Evolutionary conservation across 176 grass and related monocot species (phyloP), one percentile per base, ranked within the genome.

Genomic region (Carex littledalei): DNA sequence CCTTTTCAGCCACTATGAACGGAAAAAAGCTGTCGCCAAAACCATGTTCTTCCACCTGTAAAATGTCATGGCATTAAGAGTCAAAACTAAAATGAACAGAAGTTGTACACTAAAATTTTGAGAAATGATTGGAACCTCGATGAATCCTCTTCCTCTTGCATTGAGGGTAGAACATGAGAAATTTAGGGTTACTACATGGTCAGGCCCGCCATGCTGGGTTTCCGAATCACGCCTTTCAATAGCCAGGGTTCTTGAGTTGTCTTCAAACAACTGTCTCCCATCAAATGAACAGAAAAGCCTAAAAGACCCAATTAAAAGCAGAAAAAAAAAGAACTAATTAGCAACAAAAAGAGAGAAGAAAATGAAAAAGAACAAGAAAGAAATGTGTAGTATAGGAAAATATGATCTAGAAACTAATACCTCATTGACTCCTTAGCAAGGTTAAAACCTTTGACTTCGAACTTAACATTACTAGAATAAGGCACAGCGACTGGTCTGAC

Each of bases 1-100:
- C 93, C 81, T 95, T 86, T 68, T 99, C 97, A 14, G 97, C 93
- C 65, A 99, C 88, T 95, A 99, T 99, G 84, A 99, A 94, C 15
- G 97, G 97, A 66, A 99, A 94, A 88, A 94, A 99, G 37, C 85
- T 80, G 57, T 99, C 94, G 62, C 91, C 89, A 80, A 96, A 91
- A 67, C 97, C 93, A 91, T 85, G 61, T 78, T 99, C 97, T 90
- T 96, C 97, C 47, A 94, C 88, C 93, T 99, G 86, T 82, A 91
- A 85, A 82, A 82, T 0, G 5, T 26, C 14, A 84, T 66, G 47
- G 31, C n/a, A 85, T 63, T 68, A 69, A 82, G 68, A 34, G 43
- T 6, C 45, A 86, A 10, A 78, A 56, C 13, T 78, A 32, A 16
- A 0, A 78, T 56, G 14, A 80, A 71, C 26, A 81, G 73, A 78